These are phyloP conservation scores for Ustilago sp. DNA, from an alignment of 1,284 basidiomycete genomes.

Conservation along the genomic window DNA sequence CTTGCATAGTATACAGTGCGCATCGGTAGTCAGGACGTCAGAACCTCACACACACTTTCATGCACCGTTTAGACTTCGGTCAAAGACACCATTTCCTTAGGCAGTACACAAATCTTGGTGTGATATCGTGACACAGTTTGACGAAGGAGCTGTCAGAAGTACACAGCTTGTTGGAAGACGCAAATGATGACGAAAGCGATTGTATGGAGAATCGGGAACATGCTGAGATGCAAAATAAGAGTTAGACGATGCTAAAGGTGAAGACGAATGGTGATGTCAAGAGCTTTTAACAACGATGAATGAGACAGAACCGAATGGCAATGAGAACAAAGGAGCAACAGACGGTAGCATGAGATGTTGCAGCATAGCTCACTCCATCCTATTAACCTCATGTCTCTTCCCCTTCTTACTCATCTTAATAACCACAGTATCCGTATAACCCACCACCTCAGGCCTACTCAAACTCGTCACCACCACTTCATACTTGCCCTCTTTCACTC, in stretches of 20 bases:
- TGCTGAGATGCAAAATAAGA: no score
- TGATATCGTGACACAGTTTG: not conserved
- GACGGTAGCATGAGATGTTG: no score
- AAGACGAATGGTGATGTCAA: no score
- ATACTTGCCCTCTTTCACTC: conserved; percentile 36
- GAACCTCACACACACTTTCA: conserved; percentile 12
- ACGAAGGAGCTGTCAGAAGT: not conserved
- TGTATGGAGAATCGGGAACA: no score
- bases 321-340: no score
- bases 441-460: conserved; percentile 19
- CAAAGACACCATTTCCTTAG: conserved; percentile 34
- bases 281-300: no score
- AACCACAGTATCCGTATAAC: conserved; percentile 54
- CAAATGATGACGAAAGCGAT: no score
- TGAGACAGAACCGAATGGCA: no score
- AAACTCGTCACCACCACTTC: conserved; percentile 32
- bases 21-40: conserved; percentile 5
- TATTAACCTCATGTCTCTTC: conserved; percentile 21
- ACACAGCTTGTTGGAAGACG: not conserved
- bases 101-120: conserved; percentile 6
- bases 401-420: conserved; percentile 27
- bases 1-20: not conserved
- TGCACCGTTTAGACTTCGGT: conserved; percentile 18
- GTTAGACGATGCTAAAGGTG: no score
- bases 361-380: not conserved